Base-by-base conservation (phyloP, 1,284 basidiomycete species). In the Austroboletus novae-zelandiae region DNA sequence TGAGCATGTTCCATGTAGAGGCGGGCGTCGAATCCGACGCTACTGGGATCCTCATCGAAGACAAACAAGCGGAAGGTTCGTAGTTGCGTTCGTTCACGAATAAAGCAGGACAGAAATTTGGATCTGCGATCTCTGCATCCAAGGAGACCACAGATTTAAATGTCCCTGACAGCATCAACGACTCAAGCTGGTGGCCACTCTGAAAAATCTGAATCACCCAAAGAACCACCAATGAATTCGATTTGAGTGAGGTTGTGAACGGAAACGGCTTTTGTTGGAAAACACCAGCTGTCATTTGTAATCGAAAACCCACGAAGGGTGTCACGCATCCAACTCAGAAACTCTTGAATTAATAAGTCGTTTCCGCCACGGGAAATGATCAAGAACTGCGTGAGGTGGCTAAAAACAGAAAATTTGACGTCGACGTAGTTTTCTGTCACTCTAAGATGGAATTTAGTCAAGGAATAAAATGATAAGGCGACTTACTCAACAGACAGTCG, bases 1-100 rank as follows among this genome's bases (percentile, higher is more conserved):
- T 84, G 13, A 88, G 70, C n/a, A 86, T 78, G 15, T 84, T 84
- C 83, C 84, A 86, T n/a, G n/a, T n/a, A n/a, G n/a, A n/a, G n/a
- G n/a, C n/a, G n/a, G n/a, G n/a, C n/a, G n/a, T n/a, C n/a, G n/a
- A n/a, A n/a, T n/a, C n/a, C n/a, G n/a, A n/a, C n/a, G n/a, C n/a
- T n/a, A n/a, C n/a, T n/a, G n/a, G n/a, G n/a, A n/a, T n/a, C n/a
- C n/a, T n/a, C n/a, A n/a, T n/a, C n/a, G n/a, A n/a, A n/a, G n/a
- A n/a, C n/a, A n/a, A n/a, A 9, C 80, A 86, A 71, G 45, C 76
- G 71, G 36, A 87, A 73, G 1, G 76, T 77, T 27, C 71, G 70
- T 31, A 88, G 65, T 35, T 76, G 66, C n/a, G 66, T 67, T 37
- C 83, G 71, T n/a, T 77, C 77, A 8, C 81, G 75, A 23, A 88